Evolutionary conservation across 2,329 filamentous ascomycete species (phyloP).

Genomic region (Hypocreales sp.): DNA sequence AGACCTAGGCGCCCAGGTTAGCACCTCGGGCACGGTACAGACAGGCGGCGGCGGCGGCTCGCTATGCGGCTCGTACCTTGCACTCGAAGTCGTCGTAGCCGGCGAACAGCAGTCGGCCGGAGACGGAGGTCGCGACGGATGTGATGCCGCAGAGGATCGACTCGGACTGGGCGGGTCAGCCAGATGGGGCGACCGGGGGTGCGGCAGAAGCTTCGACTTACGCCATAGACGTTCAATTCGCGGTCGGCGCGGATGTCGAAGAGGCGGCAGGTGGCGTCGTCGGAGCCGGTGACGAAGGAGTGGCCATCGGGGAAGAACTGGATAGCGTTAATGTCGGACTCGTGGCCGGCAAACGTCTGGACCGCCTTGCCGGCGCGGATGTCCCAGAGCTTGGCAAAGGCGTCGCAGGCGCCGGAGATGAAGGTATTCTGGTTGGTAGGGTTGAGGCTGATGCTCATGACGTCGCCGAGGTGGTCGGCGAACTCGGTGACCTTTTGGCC

Average conservation of each 20-base stretch:
- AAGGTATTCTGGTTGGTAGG: conserved; percentile 98
- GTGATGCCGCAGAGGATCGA: conserved; percentile 97
- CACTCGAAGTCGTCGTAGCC: conserved; percentile 99
- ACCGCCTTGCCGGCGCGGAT: conserved; percentile 96
- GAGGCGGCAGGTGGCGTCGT: conserved; percentile 90
- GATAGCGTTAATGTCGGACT: conserved; percentile 98
- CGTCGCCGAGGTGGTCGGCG: conserved; percentile 92
- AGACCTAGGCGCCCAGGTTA: conserved; percentile 49
- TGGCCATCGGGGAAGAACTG: conserved; percentile 99
- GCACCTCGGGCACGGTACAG: conserved; percentile 1
- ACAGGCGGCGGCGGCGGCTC: too few species aligned
- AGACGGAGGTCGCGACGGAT: conserved; percentile 94
- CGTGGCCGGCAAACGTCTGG: conserved; percentile 95
- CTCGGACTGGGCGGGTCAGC: conserved; percentile 51
- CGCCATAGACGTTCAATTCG: conserved; percentile 52
- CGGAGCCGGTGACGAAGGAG: conserved; percentile 93
- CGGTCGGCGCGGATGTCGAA: conserved; percentile 97
- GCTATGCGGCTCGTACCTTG: conserved; percentile 61
- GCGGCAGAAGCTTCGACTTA: conserved; percentile 22
- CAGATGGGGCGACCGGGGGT: conserved; percentile 4
- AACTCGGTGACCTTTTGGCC: conserved; percentile 96
- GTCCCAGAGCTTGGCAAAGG: conserved; percentile 98
- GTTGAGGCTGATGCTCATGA: conserved; percentile 99
- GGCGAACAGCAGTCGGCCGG: conserved; percentile 84
- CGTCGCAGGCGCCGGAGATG: conserved; percentile 97